These are phyloP conservation scores for Glaciozyma antarctica DNA, from an alignment of 768 basidiomycete genomes.

Conservation along the genomic window DNA sequence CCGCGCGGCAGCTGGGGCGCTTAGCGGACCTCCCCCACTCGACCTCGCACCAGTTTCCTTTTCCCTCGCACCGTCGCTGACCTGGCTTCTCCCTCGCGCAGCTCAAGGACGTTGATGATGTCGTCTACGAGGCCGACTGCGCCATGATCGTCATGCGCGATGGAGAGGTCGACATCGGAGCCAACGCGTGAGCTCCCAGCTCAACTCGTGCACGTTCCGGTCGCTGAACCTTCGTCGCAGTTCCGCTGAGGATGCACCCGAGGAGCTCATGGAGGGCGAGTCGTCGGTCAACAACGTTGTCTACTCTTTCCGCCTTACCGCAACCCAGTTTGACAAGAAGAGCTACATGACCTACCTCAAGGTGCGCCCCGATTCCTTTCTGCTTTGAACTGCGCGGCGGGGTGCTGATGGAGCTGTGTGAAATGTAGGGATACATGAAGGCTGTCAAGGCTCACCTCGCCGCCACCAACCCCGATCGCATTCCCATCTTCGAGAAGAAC, in stretches of 20 bases:
- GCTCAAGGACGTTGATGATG: conserved; percentile 56
- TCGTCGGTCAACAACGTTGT: conserved; percentile 75
- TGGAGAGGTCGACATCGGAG: conserved; percentile 85
- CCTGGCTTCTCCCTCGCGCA: not conserved
- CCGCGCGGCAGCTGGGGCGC: not conserved
- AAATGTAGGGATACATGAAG: conserved; percentile 84
- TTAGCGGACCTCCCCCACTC: not conserved
- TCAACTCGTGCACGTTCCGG: not conserved
- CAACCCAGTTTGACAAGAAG: conserved; percentile 82
- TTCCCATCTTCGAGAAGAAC: conserved; percentile 68
- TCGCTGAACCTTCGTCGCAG: conserved; percentile 1
- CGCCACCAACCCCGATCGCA: conserved; percentile 51
- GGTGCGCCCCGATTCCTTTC: conserved; percentile 41
- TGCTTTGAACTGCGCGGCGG: too few species aligned
- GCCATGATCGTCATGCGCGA: conserved; percentile 36
- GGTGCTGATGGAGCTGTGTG: conserved; percentile 4
- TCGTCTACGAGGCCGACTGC: conserved; percentile 55
- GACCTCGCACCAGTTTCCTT: not conserved
- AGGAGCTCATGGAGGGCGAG: conserved; percentile 71
- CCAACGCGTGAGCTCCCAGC: conserved; percentile 29
- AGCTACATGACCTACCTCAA: conserved; percentile 72
- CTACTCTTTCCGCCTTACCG: conserved; percentile 79
- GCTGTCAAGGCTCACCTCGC: conserved; percentile 59
- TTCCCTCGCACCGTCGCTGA: not conserved
- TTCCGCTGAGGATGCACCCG: conserved; percentile 75